These are phyloP conservation scores for Colletotrichum sp. DNA, from an alignment of 2,329 filamentous ascomycete genomes.

Conservation along the genomic window DNA sequence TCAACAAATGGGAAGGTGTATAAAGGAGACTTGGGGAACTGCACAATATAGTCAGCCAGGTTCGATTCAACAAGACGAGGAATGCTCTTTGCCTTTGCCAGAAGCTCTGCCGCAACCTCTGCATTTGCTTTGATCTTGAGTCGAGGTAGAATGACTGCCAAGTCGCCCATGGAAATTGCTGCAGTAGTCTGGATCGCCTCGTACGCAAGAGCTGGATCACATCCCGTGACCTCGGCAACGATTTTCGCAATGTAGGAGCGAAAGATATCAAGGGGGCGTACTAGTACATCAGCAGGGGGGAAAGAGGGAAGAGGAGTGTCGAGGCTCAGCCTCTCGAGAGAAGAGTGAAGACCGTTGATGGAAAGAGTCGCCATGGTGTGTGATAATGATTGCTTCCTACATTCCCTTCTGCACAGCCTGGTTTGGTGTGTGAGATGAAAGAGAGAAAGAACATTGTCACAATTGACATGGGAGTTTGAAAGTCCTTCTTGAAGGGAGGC, in stretches of 20 bases:
- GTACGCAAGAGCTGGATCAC: slow-evolving; percentile 28
- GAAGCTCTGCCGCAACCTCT: not conserved
- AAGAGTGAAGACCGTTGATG: slow-evolving; percentile 61
- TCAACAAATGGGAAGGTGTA: slow-evolving; percentile 58
- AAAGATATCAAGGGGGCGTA: slow-evolving; percentile 33
- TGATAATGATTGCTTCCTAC: not conserved
- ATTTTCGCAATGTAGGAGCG: slow-evolving; percentile 30
- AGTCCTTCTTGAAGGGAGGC: not conserved
- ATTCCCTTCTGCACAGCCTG: not conserved
- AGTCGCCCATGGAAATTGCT: slow-evolving; percentile 30
- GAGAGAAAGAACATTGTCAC: not conserved
- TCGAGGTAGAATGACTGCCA: slow-evolving; percentile 34
- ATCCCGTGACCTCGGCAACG: slow-evolving; percentile 21
- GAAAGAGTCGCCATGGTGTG: slow-evolving; percentile 58
- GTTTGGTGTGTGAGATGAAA: not conserved
- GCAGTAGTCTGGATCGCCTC: slow-evolving; percentile 33
- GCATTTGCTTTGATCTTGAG: slow-evolving; percentile 27
- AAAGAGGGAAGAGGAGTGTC: slow-evolving; percentile 30
- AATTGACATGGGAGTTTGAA: not conserved
- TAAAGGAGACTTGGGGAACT: slow-evolving; percentile 64
- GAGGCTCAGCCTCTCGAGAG: slow-evolving; percentile 62
- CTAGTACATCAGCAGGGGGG: slow-evolving; percentile 26
- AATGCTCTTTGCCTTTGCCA: not conserved
- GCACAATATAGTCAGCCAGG: not conserved
- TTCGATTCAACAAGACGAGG: fast-evolving